phyloP scores from a whole-genome alignment of 1,139 yeast species.

The Kazachstania sp. region DNA sequence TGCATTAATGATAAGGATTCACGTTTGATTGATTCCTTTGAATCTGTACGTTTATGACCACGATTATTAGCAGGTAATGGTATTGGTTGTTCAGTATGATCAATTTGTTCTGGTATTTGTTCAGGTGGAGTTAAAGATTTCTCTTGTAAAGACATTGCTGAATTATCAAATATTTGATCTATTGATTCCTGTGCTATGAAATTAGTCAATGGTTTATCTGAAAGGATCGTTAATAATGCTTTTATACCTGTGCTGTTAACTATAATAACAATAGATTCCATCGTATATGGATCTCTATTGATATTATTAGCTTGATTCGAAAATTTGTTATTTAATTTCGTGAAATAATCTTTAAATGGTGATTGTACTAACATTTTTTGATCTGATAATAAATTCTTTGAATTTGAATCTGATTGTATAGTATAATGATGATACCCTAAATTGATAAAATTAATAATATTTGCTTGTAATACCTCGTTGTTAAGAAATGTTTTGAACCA shows the following conservation, averaged over 20 bases:
- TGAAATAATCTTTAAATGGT: constrained; percentile 30
- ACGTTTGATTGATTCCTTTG: constrained; percentile 15
- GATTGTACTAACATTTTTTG: constrained; percentile 13
- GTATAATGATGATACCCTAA: constrained; percentile 7
- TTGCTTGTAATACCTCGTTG: constrained; percentile 13
- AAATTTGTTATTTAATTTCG: constrained; percentile 23
- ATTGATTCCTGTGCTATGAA: constrained; percentile 27
- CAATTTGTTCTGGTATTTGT: neutral
- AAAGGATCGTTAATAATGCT: constrained; percentile 29
- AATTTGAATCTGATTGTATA: neutral
- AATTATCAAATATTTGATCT: constrained; percentile 14
- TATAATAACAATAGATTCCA: constrained; percentile 26
- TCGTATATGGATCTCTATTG: neutral
- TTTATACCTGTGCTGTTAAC: constrained; percentile 31
- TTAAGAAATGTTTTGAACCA: constrained; percentile 29
- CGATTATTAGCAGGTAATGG: neutral
- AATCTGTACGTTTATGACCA: neutral
- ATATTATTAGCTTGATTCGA: neutral
- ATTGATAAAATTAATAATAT: constrained; percentile 16
- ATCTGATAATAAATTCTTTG: neutral
- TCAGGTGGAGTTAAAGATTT: neutral
- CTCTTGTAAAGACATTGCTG: neutral
- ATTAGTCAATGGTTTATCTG: constrained; percentile 28
- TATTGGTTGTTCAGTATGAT: neutral
- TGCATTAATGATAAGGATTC: constrained; percentile 27